Conservation (phyloP, 202 grass and related monocot species). For the Brachypodium distachyon region DNA sequence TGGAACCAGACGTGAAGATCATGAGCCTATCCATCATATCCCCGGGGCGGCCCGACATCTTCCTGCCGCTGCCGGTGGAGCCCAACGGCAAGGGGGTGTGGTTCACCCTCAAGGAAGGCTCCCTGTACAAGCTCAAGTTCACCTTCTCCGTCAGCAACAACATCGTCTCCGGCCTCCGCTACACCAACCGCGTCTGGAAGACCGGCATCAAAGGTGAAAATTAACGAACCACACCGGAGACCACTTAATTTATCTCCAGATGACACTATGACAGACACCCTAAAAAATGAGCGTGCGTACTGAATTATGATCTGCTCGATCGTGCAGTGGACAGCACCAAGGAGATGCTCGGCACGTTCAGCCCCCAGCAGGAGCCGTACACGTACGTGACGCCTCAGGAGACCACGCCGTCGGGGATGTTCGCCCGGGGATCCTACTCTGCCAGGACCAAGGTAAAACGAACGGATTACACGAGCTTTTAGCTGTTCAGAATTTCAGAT, state of each 20-base stretch:
- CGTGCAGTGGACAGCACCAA: conserved; percentile 67
- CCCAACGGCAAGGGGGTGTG: conserved; percentile 71
- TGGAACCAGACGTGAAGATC: conserved; percentile 91
- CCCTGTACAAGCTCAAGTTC: conserved; percentile 91
- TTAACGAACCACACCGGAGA: too few relatives aligned
- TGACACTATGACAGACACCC: background rate
- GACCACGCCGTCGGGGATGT: conserved; percentile 83
- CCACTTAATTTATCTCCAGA: background rate
- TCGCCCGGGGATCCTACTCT: conserved; percentile 79
- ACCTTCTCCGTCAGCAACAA: conserved; percentile 86
- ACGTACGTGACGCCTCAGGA: conserved; percentile 82
- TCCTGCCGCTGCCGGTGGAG: conserved; percentile 67
- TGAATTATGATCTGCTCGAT: background rate
- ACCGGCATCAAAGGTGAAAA: conserved; percentile 83
- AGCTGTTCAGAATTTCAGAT: background rate
- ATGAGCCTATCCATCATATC: conserved; percentile 80
- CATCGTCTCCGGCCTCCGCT: conserved; percentile 93
- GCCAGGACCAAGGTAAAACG: conserved; percentile 78
- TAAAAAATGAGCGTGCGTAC: too few relatives aligned
- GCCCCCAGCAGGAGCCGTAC: conserved; percentile 85
- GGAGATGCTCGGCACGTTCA: conserved; percentile 98
- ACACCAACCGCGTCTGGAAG: conserved; percentile 98
- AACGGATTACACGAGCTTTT: background rate
- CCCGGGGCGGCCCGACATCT: conserved; percentile 59
- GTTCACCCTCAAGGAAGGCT: conserved; percentile 97